phyloP scores from a whole-genome alignment of 2,329 filamentous ascomycete genomes.

The Colletotrichum cereale region DNA sequence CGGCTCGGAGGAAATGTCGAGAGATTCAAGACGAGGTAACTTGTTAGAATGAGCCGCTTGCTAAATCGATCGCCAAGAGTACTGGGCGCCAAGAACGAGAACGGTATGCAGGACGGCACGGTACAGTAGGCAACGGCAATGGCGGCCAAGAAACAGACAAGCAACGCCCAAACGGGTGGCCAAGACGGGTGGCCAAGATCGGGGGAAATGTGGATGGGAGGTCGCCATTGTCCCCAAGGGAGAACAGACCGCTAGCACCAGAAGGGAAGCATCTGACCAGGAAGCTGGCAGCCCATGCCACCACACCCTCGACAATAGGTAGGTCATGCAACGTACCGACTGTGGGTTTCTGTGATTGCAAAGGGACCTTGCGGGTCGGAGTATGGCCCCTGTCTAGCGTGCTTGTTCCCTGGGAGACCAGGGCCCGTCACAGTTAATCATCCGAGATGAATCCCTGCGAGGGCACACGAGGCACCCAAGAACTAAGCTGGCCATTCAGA shows the following conservation, averaged over 20 bases:
- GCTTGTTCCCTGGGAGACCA: slow-evolving; percentile 10
- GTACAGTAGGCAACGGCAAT: slow-evolving; percentile 4
- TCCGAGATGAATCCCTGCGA: slow-evolving; percentile 26
- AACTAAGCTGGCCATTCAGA: background rate
- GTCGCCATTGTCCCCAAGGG: background rate
- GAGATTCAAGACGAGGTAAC: background rate
- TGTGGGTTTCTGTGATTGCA: slow-evolving; percentile 35
- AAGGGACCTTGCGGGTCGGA: slow-evolving; percentile 32
- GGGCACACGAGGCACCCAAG: slow-evolving; percentile 12
- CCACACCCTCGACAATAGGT: slow-evolving; percentile 25
- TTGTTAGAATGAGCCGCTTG: slow-evolving; percentile 13
- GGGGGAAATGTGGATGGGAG: slow-evolving; percentile 22
- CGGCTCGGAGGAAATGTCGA: background rate
- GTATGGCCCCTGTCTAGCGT: slow-evolving; percentile 29
- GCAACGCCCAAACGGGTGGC: slow-evolving; percentile 33
- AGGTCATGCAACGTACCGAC: slow-evolving; percentile 17
- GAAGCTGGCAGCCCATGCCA: slow-evolving; percentile 1
- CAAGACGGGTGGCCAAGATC: slow-evolving; percentile 31
- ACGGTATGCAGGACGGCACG: background rate
- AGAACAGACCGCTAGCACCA: background rate
- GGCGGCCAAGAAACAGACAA: slow-evolving; percentile 31
- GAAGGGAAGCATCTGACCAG: background rate
- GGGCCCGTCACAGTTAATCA: slow-evolving; percentile 16
- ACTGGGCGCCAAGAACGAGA: slow-evolving; percentile 30
- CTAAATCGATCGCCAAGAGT: slow-evolving; percentile 34